A percentile compares a stretch with the other conserved stretches of the same genome.
These are phyloP conservation scores for Aspergillus chevalieri DNA, from an alignment of 2,329 filamentous ascomycete genomes.

Conservation along the genomic window DNA sequence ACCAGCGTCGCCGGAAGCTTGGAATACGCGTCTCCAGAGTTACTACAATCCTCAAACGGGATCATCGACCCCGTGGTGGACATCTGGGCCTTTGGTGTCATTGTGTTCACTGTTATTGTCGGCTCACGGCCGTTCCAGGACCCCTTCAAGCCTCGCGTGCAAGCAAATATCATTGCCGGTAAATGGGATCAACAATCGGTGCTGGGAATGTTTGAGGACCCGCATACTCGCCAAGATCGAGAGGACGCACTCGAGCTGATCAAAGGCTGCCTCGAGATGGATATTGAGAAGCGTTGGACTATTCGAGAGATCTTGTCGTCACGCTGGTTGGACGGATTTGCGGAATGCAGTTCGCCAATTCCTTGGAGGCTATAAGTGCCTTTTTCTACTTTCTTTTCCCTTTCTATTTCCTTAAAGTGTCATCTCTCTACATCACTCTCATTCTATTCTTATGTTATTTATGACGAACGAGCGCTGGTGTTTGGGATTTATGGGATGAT, in stretches of 20 bases:
- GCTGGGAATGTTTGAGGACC: slow-evolving; percentile 35
- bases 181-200: slow-evolving; percentile 53
- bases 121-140: slow-evolving; percentile 59
- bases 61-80: slow-evolving; percentile 51
- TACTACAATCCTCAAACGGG: slow-evolving; percentile 35
- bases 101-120: slow-evolving; percentile 55
- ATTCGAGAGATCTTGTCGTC: slow-evolving; percentile 52
- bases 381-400: slow-evolving; percentile 4
- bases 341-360: slow-evolving; percentile 24
- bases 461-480: slow-evolving; percentile 15
- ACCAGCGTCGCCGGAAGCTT: slow-evolving; percentile 56
- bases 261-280: slow-evolving; percentile 54
- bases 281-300: slow-evolving; percentile 51
- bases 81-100: slow-evolving; percentile 62
- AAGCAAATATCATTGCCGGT: slow-evolving; percentile 54
- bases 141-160: slow-evolving; percentile 52
- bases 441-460: not conserved
- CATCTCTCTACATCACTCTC: not conserved
- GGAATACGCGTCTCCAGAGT: slow-evolving; percentile 47
- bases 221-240: slow-evolving; percentile 35
- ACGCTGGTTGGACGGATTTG: slow-evolving; percentile 47
- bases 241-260: slow-evolving; percentile 52
- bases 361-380: slow-evolving; percentile 32
- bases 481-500: slow-evolving; percentile 4
- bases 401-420: slow-evolving; percentile 4